Conservation (phyloP, 495 filamentous ascomycete species). For the Aspergillus baeticus region DNA sequence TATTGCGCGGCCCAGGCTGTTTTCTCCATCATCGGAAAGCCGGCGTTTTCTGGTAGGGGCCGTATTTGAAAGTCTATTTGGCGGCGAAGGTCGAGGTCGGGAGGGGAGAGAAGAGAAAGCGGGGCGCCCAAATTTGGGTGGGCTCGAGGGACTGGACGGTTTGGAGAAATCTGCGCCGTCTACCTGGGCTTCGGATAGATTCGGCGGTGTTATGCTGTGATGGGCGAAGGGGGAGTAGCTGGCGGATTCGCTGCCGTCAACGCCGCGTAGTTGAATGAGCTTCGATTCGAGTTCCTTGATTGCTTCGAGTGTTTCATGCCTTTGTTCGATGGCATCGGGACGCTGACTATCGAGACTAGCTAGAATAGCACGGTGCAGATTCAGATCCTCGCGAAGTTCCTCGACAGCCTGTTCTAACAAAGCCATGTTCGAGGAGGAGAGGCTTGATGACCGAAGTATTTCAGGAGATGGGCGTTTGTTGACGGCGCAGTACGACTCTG, state of each 20-base stretch:
- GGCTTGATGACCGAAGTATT: not conserved
- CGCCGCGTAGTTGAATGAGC: slow-evolving; percentile 21
- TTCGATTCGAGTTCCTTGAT: slow-evolving; percentile 21
- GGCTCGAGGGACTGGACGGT: not conserved
- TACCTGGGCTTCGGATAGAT: slow-evolving; percentile 8
- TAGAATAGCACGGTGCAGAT: slow-evolving; percentile 40
- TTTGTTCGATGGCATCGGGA: slow-evolving; percentile 22
- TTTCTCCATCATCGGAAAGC: slow-evolving; percentile 1
- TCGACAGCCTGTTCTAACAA: slow-evolving; percentile 19
- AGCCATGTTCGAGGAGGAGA: slow-evolving; percentile 15
- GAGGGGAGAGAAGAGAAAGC: slow-evolving; percentile 8
- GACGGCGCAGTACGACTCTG: not conserved
- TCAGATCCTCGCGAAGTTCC: slow-evolving; percentile 34
- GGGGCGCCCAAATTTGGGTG: slow-evolving; percentile 1
- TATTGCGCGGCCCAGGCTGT: not conserved
- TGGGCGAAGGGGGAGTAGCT: not conserved
- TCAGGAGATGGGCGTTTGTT: not conserved
- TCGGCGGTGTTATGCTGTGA: not conserved
- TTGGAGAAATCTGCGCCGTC: slow-evolving; percentile 15
- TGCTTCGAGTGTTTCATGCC: slow-evolving; percentile 21
- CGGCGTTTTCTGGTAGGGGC: slow-evolving; percentile 17
- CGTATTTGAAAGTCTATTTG: not conserved
- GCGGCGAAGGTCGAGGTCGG: not conserved
- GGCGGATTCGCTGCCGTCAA: not conserved
- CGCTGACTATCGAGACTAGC: slow-evolving; percentile 35